These are phyloP conservation scores for Monascus ruber DNA, from an alignment of 2,329 filamentous ascomycete genomes.

Conservation along the genomic window DNA sequence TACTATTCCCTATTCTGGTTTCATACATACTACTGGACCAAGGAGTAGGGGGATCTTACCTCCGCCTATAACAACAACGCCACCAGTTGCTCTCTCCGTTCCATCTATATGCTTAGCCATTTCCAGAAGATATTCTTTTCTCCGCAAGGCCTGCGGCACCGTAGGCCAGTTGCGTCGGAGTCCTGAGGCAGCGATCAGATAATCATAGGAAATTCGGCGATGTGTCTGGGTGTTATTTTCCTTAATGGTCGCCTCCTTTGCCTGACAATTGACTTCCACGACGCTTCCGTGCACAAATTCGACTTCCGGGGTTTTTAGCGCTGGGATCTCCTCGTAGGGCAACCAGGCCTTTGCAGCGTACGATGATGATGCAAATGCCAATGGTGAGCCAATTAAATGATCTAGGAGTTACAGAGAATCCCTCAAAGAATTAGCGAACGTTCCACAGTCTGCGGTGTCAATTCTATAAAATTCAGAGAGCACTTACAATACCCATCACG, in stretches of 20 bases:
- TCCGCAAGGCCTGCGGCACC: conserved; percentile 54
- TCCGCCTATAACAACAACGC: conserved; percentile 64
- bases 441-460: too few relatives aligned
- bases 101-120: conserved; percentile 47
- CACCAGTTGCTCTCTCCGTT: conserved; percentile 42
- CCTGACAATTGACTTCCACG: conserved; percentile 45
- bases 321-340: conserved; percentile 54
- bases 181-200: conserved; percentile 61
- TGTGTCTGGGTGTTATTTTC: conserved; percentile 36
- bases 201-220: conserved; percentile 41
- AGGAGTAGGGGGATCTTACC: conserved; percentile 35
- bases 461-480: not conserved
- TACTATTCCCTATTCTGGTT: not conserved
- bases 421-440: too few relatives aligned
- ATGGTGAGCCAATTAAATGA: conserved; percentile 64
- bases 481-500: conserved; percentile 69
- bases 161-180: conserved; percentile 60
- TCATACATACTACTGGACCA: conserved; percentile 44
- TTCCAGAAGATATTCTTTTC: conserved; percentile 53
- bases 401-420: conserved; percentile 33
- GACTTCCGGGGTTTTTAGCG: conserved; percentile 52
- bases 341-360: conserved; percentile 61
- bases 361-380: conserved; percentile 53
- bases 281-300: conserved; percentile 56
- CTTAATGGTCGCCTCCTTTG: conserved; percentile 49